Percentiles rank a stretch among this genome's conserved stretches.
Conservation (phyloP, 2,329 filamentous ascomycete genomes). For the Trichoderma afroharzianum region DNA sequence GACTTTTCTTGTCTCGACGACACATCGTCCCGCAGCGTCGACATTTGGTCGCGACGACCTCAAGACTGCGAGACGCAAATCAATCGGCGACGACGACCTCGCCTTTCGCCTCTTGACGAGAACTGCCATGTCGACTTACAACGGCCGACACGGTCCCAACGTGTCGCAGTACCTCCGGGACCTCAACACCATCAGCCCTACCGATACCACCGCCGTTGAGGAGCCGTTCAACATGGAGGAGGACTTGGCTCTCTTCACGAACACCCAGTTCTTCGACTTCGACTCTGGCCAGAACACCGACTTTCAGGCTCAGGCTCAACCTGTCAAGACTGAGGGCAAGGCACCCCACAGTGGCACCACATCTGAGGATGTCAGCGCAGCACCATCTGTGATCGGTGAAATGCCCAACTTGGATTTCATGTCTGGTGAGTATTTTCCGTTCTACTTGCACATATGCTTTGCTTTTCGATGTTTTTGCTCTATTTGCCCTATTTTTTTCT, state of each 20-base stretch:
- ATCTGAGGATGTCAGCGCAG: constrained; percentile 38
- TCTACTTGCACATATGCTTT: constrained; percentile 10
- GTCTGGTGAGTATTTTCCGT: constrained; percentile 40
- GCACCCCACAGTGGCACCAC: constrained; percentile 31
- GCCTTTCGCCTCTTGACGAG: neutral
- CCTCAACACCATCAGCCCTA: constrained; percentile 70
- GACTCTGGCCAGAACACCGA: constrained; percentile 62
- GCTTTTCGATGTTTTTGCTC: neutral
- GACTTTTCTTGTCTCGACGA: neutral
- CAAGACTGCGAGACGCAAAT: neutral
- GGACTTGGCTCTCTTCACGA: constrained; percentile 75
- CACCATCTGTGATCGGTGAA: constrained; percentile 43
- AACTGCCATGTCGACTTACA: constrained; percentile 65
- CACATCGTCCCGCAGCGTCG: neutral
- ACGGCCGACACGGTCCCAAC: constrained; percentile 75
- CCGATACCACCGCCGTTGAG: constrained; percentile 48
- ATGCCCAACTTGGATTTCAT: constrained; percentile 50
- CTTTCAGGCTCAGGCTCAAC: constrained; percentile 51
- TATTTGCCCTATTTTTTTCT: neutral
- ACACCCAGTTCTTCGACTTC: constrained; percentile 78
- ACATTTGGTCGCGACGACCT: neutral
- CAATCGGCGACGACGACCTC: neutral
- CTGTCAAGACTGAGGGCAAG: constrained; percentile 42
- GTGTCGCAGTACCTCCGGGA: constrained; percentile 87
- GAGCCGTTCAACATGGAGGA: constrained; percentile 64